Evolutionary conservation across 2,329 filamentous ascomycete species (phyloP), one percentile per base, ranked within the genome.

Genomic region (Calonectria pseudoturangicola): DNA sequence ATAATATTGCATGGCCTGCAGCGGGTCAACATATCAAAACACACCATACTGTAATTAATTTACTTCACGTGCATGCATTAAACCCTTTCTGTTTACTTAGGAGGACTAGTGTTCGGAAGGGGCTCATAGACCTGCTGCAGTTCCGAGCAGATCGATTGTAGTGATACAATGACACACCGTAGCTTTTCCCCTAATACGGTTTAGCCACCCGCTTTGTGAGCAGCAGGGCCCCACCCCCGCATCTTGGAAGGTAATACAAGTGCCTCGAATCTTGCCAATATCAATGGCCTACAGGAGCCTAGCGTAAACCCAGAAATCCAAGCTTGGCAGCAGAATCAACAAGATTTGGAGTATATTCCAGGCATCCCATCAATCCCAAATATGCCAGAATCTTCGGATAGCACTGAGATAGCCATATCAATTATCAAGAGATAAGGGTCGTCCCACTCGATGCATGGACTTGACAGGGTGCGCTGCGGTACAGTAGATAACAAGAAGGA

Each of bases 151-250:
- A 7, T 41, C 13, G 51, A 36, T 36, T 36, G 33, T 10, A 13
- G 10, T 36, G 33, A 36, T 36, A 36, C 33, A 3, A 21, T 21
- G 33, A 10, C 10, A 13, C 10, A 9, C 8, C 10, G 33, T 36
- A 54, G 27, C 33, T 33, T 54, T 6, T 6, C 9, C 1, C 1
- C n/a, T 7, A 21, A 18, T 58, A 39, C 33, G 33, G 33, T 36
- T n/a, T 25, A 58, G 54, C 54, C 54, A 58, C 36, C 25, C 51
- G 39, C 21, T 12, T 39, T n/a, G 21, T 21, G 28, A n/a, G 51
- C 10, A 21, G 13, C n/a, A 25, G n/a, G 10, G 13, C n/a, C 51
- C 54, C 54, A 27, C 54, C 54, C 54, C 54, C 54, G 54, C 54
- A 58, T 39, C 39, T n/a, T 21, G 50, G 27, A 10, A 15, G 16